These are phyloP conservation scores for Candida manassasensis DNA, from an alignment of 805 yeast genomes.

Conservation along the genomic window DNA sequence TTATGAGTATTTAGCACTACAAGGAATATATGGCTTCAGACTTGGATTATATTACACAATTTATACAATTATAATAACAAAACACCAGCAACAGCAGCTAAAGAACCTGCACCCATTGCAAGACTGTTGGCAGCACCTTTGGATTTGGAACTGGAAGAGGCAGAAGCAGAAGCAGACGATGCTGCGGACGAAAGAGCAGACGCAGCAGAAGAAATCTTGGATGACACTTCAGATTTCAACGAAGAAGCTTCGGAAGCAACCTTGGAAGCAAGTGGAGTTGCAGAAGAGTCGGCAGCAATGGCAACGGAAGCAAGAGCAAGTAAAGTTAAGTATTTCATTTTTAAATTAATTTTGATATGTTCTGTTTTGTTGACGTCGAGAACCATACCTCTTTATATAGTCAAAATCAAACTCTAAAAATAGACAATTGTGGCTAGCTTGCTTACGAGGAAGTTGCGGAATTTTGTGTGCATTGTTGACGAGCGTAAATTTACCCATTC, in stretches of 20 bases:
- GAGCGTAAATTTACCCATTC: too few relatives aligned
- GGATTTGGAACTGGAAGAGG: slow-evolving; percentile 10
- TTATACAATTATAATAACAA: slow-evolving; percentile 17
- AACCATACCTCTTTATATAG: too few relatives aligned
- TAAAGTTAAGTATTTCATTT: neutral
- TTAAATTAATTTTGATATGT: too few relatives aligned
- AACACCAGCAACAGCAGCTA: slow-evolving; percentile 23
- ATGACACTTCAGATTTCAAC: slow-evolving; percentile 3
- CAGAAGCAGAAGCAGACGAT: slow-evolving; percentile 9
- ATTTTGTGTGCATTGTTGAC: too few relatives aligned
- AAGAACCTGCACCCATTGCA: slow-evolving; percentile 16
- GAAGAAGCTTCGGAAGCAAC: slow-evolving; percentile 7
- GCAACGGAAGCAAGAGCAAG: slow-evolving; percentile 9
- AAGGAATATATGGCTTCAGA: neutral
- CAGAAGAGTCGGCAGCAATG: slow-evolving; percentile 6
- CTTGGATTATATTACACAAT: neutral
- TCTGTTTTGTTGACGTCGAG: too few relatives aligned
- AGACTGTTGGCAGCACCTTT: slow-evolving; percentile 1
- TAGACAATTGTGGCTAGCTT: too few relatives aligned
- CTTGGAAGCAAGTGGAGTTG: slow-evolving; percentile 3
- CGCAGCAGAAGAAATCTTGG: slow-evolving; percentile 4
- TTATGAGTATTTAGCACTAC: too few relatives aligned
- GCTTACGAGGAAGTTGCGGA: too few relatives aligned
- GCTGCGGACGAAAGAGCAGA: slow-evolving; percentile 9
- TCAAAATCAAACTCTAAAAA: too few relatives aligned